Conservation (phyloP, 331 rosid genomes). For the Dryas integrifolia region DNA sequence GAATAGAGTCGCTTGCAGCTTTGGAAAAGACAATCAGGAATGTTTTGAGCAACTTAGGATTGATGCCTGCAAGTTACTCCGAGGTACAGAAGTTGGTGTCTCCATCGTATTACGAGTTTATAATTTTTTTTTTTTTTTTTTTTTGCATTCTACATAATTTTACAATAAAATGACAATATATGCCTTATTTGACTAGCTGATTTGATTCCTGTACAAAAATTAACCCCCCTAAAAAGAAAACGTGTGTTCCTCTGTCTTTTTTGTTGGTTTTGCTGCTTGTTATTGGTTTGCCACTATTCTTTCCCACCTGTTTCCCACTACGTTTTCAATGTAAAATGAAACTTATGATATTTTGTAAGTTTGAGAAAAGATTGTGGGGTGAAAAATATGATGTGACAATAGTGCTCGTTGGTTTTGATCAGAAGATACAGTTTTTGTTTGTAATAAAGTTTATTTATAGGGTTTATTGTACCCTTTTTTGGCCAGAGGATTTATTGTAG, state of each 20-base stretch:
- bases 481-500: background rate
- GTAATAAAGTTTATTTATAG: too few species aligned
- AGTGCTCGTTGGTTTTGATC: too few species aligned
- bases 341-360: too few species aligned
- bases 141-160: background rate
- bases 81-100: slow-evolving; percentile 50
- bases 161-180: background rate
- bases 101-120: background rate
- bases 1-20: slow-evolving; percentile 76
- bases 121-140: background rate
- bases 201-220: background rate
- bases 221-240: background rate
- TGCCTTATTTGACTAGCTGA: background rate
- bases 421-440: too few species aligned
- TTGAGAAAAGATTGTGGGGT: too few species aligned
- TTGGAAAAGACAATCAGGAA: slow-evolving; percentile 55
- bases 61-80: slow-evolving; percentile 62
- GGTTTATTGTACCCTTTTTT: background rate
- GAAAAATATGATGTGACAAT: too few species aligned
- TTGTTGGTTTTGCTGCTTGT: too few species aligned
- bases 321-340: too few species aligned
- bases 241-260: too few species aligned
- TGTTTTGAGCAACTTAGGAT: slow-evolving; percentile 62
- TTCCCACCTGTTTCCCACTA: too few species aligned
- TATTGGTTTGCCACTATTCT: too few species aligned